phyloP scores from a whole-genome alignment of 306 rosid species.

The Coriaria nepalensis region DNA sequence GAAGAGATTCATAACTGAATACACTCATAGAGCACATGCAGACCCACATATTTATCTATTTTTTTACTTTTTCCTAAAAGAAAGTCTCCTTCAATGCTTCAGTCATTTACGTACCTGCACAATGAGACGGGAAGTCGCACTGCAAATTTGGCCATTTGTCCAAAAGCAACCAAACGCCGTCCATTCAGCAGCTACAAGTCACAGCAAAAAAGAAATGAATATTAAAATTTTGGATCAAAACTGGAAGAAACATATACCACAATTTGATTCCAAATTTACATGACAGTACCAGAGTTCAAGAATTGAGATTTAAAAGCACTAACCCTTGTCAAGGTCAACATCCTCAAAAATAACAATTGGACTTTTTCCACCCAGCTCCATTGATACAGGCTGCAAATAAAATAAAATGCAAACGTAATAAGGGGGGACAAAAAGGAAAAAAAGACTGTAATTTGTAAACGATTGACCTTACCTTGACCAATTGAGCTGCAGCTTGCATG shows the following conservation, averaged over 20 bases:
- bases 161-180: conserved; percentile 81
- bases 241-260: background rate
- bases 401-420: conserved; percentile 3
- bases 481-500: conserved; percentile 85
- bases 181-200: conserved; percentile 92
- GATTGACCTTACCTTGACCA: conserved; percentile 41
- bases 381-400: conserved; percentile 72
- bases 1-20: conserved; percentile 1
- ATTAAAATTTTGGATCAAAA: conserved; percentile 1
- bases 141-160: conserved; percentile 99
- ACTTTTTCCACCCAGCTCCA: conserved; percentile 97
- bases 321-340: conserved; percentile 91
- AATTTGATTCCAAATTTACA: background rate
- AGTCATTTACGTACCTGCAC: conserved; percentile 50
- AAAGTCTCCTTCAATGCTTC: too few relatives aligned
- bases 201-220: conserved; percentile 16
- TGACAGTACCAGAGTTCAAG: conserved; percentile 7
- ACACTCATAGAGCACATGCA: too few relatives aligned
- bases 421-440: conserved; percentile 7
- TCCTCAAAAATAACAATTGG: conserved; percentile 88
- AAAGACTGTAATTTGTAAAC: background rate
- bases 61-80: too few relatives aligned
- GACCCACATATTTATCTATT: too few relatives aligned
- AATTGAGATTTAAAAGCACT: conserved; percentile 23
- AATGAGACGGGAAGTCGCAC: conserved; percentile 96